Evolutionary conservation across 2,329 filamentous ascomycete species (phyloP).

Genomic region (Botryosphaeria dothidea): DNA sequence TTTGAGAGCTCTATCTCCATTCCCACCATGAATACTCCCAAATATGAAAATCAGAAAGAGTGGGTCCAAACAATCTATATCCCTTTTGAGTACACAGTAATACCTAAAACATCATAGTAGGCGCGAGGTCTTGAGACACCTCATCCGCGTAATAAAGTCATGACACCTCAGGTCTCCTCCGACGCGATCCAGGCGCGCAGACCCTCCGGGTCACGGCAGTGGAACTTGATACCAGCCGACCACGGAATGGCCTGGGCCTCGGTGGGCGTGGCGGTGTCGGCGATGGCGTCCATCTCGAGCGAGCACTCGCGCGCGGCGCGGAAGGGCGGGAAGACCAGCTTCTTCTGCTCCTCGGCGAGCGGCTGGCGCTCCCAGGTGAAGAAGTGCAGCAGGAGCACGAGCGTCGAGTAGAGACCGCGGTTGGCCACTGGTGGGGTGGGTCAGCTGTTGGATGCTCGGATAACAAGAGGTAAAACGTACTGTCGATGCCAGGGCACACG

Average conservation of each 20-base stretch:
- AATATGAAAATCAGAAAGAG: too few relatives aligned
- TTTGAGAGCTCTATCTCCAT: too few relatives aligned
- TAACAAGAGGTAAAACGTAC: neutral
- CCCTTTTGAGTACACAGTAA: neutral
- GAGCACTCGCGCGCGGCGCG: slow-evolving; percentile 24
- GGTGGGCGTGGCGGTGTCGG: slow-evolving; percentile 23
- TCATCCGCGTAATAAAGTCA: neutral
- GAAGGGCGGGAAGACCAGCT: slow-evolving; percentile 29
- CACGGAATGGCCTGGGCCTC: slow-evolving; percentile 24
- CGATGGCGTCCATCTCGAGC: slow-evolving; percentile 24
- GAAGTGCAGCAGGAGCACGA: slow-evolving; percentile 24
- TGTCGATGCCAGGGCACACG: neutral
- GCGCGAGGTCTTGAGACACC: neutral
- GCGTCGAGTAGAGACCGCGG: slow-evolving; percentile 23
- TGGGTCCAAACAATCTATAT: neutral
- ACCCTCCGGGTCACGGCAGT: slow-evolving; percentile 21
- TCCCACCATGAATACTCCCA: too few relatives aligned
- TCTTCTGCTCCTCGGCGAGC: slow-evolving; percentile 23
- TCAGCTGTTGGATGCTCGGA: neutral
- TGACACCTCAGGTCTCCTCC: neutral
- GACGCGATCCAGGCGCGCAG: neutral
- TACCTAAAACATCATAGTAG: neutral
- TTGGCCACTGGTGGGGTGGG: slow-evolving; percentile 20
- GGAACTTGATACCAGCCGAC: slow-evolving; percentile 25
- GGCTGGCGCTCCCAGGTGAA: slow-evolving; percentile 25